These are phyloP conservation scores for Apiotrichum siamense DNA, from an alignment of 1,284 basidiomycete species.

Conservation along the genomic window DNA sequence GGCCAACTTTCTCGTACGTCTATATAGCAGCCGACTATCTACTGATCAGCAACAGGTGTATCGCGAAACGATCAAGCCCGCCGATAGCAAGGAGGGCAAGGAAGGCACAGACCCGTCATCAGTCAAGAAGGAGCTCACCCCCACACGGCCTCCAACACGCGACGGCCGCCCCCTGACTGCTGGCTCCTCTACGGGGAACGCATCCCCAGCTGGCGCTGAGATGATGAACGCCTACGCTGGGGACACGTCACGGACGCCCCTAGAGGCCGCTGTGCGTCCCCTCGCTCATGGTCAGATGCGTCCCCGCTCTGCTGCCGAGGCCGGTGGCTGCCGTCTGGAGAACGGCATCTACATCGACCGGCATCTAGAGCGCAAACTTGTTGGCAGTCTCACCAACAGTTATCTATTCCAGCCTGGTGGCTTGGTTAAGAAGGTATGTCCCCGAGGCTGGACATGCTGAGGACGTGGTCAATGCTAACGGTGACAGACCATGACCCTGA, in stretches of 20 bases:
- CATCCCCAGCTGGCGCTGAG: constrained; percentile 3
- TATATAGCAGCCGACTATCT: background rate
- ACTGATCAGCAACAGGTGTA: constrained; percentile 55
- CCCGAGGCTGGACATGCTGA: background rate
- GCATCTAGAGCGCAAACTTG: constrained; percentile 61
- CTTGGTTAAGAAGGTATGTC: constrained; percentile 84
- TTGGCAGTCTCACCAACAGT: constrained; percentile 82
- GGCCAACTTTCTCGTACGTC: constrained; percentile 74
- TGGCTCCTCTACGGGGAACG: constrained; percentile 12
- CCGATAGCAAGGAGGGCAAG: constrained; percentile 16
- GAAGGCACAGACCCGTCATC: constrained; percentile 4
- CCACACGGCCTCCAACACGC: constrained; percentile 6
- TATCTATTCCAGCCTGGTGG: constrained; percentile 87
- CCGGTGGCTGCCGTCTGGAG: constrained; percentile 17
- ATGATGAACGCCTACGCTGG: constrained; percentile 5
- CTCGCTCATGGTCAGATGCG: constrained; percentile 20
- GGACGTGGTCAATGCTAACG: no score
- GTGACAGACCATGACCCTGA: constrained; percentile 80
- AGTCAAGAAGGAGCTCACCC: constrained; percentile 10
- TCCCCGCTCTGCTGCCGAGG: constrained; percentile 16
- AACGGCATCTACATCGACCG: constrained; percentile 20
- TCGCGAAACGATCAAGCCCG: constrained; percentile 78
- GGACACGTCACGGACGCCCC: constrained; percentile 19
- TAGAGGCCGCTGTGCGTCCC: constrained; percentile 11
- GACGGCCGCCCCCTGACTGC: constrained; percentile 15